Evolutionary conservation across 148 eudicot genomes (phyloP), one percentile per base, ranked within the genome.

Genomic region (Silene conica): DNA sequence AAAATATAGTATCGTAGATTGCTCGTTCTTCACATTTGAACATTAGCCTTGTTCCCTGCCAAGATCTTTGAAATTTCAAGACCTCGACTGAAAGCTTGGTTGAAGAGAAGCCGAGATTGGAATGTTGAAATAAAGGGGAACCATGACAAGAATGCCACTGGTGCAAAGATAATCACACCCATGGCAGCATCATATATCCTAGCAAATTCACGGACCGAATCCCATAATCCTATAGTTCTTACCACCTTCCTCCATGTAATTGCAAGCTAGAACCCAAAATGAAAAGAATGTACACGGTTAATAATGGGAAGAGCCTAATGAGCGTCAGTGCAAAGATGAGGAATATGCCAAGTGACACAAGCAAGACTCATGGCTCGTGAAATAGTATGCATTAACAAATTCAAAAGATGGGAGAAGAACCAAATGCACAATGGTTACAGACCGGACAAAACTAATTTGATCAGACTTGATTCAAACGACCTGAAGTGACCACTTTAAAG

Each of bases 51-150:
- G 88, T 95, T 95, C 21, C 97, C 98, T 58, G 97, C 98, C 68
- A 95, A 91, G 80, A 95, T 95, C 82, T 92, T 87, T 28, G 98
- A 95, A 73, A 95, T 95, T 85, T 95, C 98, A 12, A 95, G 86
- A 22, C 98, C 98, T 61, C 98, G 96, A 63, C 98, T 95, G 80
- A 95, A 95, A 22, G 98, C 98, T 87, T 95, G 98, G 85, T 95
- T 95, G 52, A 90, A 95, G 72, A 95, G 98, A 34, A 95, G 89
- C 26, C 98, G 97, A n/a, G 97, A 95, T 73, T 92, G 98, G 86
- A 95, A 95, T 43, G 97, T 95, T 50, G 98, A 95, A 55, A 95
- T 68, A 65, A 95, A 95, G 19, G 97, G 98, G 87, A 95, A 95
- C 98, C 98, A 95, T 34, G 98, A 90, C 67, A 95, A 76, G 52